Conservation (phyloP, 345 rosid genomes). For the Pistacia vera region DNA sequence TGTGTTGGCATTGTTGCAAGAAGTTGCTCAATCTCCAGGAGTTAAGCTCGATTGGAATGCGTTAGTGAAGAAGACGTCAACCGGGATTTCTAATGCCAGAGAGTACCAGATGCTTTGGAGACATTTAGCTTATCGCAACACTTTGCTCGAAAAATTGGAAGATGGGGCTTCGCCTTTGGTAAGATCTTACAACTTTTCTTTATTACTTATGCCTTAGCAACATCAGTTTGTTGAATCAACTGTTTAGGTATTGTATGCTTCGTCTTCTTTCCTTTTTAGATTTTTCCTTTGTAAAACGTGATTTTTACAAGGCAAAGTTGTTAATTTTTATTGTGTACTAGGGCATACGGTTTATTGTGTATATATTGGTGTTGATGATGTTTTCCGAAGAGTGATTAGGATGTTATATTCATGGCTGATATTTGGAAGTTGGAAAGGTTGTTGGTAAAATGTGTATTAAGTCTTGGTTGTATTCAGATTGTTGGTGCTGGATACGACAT, state of each 20-base stretch:
- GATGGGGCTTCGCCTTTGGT: slow-evolving; percentile 65
- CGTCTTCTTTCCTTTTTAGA: not conserved
- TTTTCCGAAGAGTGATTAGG: not conserved
- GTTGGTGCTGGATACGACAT: not conserved
- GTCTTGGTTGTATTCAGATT: not conserved
- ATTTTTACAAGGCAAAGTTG: not conserved
- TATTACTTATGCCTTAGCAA: not conserved
- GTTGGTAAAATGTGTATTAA: not conserved
- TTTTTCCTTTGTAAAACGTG: not conserved
- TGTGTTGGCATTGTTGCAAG: slow-evolving; percentile 60
- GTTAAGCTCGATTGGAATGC: slow-evolving; percentile 65
- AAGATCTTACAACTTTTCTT: slow-evolving; percentile 9
- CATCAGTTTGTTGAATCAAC: too few relatives aligned
- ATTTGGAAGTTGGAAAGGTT: not conserved
- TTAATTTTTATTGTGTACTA: not conserved
- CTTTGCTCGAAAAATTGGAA: slow-evolving; percentile 49
- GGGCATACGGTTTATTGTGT: not conserved
- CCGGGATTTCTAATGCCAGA: slow-evolving; percentile 71
- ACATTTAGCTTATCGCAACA: slow-evolving; percentile 74
- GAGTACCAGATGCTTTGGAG: slow-evolving; percentile 94
- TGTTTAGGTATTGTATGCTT: not conserved
- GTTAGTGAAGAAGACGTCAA: slow-evolving; percentile 60
- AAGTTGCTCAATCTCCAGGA: slow-evolving; percentile 50
- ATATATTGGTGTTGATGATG: not conserved
- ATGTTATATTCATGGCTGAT: not conserved